A percentile compares a stretch with the other conserved stretches of the same genome.
Conservation (phyloP, 2,329 filamentous ascomycete genomes). For the Madurella mycetomatis region DNA sequence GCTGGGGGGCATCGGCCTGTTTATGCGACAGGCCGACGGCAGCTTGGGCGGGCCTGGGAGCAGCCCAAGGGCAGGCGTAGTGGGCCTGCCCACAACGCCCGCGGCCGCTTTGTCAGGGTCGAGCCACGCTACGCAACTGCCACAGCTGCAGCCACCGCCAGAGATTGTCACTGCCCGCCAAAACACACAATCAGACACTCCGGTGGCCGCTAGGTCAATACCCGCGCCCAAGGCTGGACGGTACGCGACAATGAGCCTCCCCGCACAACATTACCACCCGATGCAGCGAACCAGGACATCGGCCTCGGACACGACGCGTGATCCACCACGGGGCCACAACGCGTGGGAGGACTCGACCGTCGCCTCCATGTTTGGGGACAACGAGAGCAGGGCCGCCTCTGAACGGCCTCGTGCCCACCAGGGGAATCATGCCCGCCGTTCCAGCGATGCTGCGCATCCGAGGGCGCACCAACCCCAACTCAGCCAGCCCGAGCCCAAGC, state of each 20-base stretch:
- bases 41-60: slow-evolving; percentile 13
- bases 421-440: slow-evolving; percentile 21
- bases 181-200: slow-evolving; percentile 42
- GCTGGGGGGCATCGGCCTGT: slow-evolving; percentile 33
- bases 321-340: slow-evolving; percentile 23
- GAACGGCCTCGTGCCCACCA: slow-evolving; percentile 23
- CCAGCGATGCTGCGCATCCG: slow-evolving; percentile 22
- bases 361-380: slow-evolving; percentile 31
- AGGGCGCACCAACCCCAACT: slow-evolving; percentile 8
- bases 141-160: slow-evolving; percentile 28
- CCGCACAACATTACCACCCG: slow-evolving; percentile 23
- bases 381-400: slow-evolving; percentile 24
- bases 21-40: slow-evolving; percentile 21
- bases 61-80: slow-evolving; percentile 17
- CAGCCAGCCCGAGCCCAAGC: slow-evolving; percentile 16
- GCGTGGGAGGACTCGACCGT: slow-evolving; percentile 37
- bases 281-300: slow-evolving; percentile 27
- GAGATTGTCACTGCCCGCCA: slow-evolving; percentile 30
- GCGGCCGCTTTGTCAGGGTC: slow-evolving; percentile 13
- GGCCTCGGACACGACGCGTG: slow-evolving; percentile 25
- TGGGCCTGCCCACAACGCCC: slow-evolving; percentile 20
- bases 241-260: slow-evolving; percentile 24
- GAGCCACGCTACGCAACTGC: slow-evolving; percentile 17
- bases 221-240: slow-evolving; percentile 33
- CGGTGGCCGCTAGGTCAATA: slow-evolving; percentile 42